phyloP scores from a whole-genome alignment of 2,329 filamentous ascomycete genomes.

The Alternaria triticina region DNA sequence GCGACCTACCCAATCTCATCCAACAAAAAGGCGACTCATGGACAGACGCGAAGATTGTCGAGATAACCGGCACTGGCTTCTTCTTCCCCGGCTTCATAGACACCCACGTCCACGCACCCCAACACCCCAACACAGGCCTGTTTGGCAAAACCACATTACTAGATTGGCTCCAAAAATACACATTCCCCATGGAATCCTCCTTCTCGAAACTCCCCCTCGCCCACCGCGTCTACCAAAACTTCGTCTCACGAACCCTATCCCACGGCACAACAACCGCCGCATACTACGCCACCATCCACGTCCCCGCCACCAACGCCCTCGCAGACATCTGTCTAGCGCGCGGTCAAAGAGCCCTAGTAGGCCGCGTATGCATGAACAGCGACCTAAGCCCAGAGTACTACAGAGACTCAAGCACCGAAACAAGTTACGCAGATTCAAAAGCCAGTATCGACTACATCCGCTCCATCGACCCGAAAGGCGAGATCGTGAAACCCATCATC shows the following conservation, averaged over 20 bases:
- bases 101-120: slow-evolving; percentile 92
- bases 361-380: slow-evolving; percentile 91
- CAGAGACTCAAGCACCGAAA: slow-evolving; percentile 70
- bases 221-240: slow-evolving; percentile 74
- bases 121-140: slow-evolving; percentile 92
- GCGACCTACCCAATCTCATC: background rate
- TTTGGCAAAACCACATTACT: slow-evolving; percentile 93
- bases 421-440: slow-evolving; percentile 61
- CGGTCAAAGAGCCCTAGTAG: slow-evolving; percentile 90
- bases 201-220: slow-evolving; percentile 69
- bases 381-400: slow-evolving; percentile 77
- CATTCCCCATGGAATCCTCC: slow-evolving; percentile 88
- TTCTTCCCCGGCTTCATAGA: slow-evolving; percentile 90
- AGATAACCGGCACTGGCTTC: slow-evolving; percentile 63
- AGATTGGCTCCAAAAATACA: slow-evolving; percentile 93
- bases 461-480: slow-evolving; percentile 67
- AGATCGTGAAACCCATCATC: slow-evolving; percentile 77
- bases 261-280: slow-evolving; percentile 92
- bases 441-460: slow-evolving; percentile 64
- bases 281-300: slow-evolving; percentile 93
- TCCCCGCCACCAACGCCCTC: slow-evolving; percentile 87
- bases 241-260: slow-evolving; percentile 79
- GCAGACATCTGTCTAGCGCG: slow-evolving; percentile 78
- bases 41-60: slow-evolving; percentile 50
- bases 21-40: slow-evolving; percentile 28